phyloP scores from a whole-genome alignment of 306 rosid genomes.

The Quercus ilex region DNA sequence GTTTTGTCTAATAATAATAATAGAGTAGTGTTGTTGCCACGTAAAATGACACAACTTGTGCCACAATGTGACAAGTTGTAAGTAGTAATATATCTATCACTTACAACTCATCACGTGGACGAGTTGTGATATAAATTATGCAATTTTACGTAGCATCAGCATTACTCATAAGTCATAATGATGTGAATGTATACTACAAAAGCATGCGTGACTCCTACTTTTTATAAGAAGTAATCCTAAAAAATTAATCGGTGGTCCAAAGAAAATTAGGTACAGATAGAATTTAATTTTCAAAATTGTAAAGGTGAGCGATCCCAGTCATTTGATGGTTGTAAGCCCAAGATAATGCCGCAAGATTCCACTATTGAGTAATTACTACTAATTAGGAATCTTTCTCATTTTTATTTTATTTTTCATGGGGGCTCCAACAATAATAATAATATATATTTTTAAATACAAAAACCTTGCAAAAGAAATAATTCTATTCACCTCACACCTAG shows the following conservation, averaged over 20 bases:
- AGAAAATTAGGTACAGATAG: not conserved
- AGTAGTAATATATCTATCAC: accelerated
- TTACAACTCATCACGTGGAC: accelerated
- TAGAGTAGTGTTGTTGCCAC: accelerated
- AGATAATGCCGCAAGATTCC: not conserved
- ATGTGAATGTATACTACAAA: not conserved
- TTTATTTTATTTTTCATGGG: not conserved
- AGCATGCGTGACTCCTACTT: not conserved
- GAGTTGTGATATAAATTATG: too few species aligned
- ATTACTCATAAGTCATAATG: too few species aligned
- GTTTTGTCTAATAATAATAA: too few species aligned
- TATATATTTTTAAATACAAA: not conserved
- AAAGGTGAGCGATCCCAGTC: not conserved
- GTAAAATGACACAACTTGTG: too few species aligned
- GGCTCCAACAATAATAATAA: not conserved
- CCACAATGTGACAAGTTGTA: accelerated
- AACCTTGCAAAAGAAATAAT: not conserved
- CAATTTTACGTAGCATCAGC: too few species aligned
- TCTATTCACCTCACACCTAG: not conserved
- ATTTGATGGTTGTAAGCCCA: not conserved
- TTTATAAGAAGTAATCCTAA: not conserved
- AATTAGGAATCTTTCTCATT: not conserved
- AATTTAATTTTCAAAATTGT: not conserved
- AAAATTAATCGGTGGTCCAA: not conserved
- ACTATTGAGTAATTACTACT: not conserved